Percentiles rank a stretch among this genome's conserved stretches.
Conservation (phyloP, 306 rosid species). For the Sechiopsis laciniata region DNA sequence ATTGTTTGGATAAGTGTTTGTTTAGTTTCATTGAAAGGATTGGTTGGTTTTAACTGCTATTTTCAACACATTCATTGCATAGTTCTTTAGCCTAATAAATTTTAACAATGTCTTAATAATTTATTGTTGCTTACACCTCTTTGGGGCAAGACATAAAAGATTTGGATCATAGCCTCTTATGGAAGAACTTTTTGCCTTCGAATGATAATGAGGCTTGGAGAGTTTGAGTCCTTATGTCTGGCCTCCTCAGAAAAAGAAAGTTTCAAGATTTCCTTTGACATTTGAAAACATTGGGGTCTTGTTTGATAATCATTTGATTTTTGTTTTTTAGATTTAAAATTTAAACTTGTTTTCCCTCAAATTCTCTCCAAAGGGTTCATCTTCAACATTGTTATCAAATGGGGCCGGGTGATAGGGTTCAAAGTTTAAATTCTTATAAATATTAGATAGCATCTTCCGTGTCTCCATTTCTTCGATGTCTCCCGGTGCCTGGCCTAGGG, state of each 20-base stretch:
- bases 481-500: too few relatives aligned
- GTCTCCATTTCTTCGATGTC: too few relatives aligned
- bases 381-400: too few relatives aligned
- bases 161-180: constrained; percentile 2
- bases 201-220: neutral
- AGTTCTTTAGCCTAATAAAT: neutral
- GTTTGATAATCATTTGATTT: neutral
- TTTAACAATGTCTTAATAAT: neutral
- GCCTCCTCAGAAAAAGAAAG: too few relatives aligned
- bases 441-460: neutral
- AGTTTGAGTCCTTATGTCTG: neutral
- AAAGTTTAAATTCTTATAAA: neutral
- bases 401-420: too few relatives aligned
- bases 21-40: neutral
- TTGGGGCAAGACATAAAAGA: neutral
- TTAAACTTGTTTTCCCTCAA: too few relatives aligned
- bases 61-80: neutral
- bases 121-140: constrained; percentile 2
- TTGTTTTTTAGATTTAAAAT: too few relatives aligned
- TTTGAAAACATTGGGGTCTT: neutral
- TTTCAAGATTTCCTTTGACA: neutral
- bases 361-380: too few relatives aligned
- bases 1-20: neutral
- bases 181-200: neutral
- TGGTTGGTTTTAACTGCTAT: neutral